Evolutionary conservation across 2,329 filamentous ascomycete species (phyloP).

Genomic region (Fusarium odoratissimum): DNA sequence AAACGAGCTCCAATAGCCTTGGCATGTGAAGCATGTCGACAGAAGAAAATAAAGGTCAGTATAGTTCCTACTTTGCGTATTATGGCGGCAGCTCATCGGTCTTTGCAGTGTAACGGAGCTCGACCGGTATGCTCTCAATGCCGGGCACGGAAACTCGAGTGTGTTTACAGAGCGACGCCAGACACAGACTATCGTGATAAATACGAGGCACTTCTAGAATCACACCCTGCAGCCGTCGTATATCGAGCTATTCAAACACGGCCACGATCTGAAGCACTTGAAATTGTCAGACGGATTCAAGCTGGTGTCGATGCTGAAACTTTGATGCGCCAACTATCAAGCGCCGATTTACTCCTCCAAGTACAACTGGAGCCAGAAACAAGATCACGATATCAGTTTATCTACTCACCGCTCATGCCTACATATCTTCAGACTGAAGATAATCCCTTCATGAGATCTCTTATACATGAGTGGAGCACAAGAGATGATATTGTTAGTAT

Average conservation of each 20-base stretch:
- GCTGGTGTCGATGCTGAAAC: constrained; percentile 4
- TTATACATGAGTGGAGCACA: constrained; percentile 6
- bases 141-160: neutral
- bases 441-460: constrained; percentile 11
- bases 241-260: neutral
- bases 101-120: neutral
- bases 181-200: neutral
- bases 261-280: neutral
- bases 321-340: neutral
- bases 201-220: neutral
- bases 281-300: neutral
- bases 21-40: constrained; percentile 4
- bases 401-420: neutral
- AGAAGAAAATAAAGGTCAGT: constrained; percentile 1
- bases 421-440: neutral
- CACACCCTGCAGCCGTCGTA: neutral
- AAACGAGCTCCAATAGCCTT: neutral
- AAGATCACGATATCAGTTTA: neutral
- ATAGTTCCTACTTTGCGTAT: neutral
- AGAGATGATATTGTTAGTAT: neutral
- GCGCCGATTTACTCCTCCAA: constrained; percentile 13
- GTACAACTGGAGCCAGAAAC: constrained; percentile 9
- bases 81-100: neutral
- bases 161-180: neutral
- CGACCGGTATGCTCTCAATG: constrained; percentile 3